Conservation (phyloP, 78 protist species). For the Guillardia theta region DNA sequence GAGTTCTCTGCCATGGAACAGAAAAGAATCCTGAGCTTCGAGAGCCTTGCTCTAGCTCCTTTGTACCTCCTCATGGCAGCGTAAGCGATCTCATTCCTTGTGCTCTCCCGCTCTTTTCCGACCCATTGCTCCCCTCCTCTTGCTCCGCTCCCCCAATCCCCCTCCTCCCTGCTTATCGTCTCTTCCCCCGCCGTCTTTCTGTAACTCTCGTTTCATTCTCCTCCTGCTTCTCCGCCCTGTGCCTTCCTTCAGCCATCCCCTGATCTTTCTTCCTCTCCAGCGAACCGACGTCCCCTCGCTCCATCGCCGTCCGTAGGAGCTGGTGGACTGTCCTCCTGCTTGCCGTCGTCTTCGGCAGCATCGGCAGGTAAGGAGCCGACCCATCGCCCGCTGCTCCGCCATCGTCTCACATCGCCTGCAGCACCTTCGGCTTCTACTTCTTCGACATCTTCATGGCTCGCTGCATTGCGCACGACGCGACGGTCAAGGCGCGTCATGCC, state of each 20-base stretch:
- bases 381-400: neutral
- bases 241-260: too few relatives aligned
- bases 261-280: too few relatives aligned
- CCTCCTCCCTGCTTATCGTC: too few relatives aligned
- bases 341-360: neutral
- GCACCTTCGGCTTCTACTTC: slow-evolving; percentile 1
- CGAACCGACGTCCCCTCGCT: too few relatives aligned
- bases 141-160: too few relatives aligned
- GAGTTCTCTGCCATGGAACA: neutral
- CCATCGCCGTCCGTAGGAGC: too few relatives aligned
- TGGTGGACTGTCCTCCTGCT: neutral
- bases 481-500: neutral
- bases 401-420: neutral
- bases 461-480: neutral
- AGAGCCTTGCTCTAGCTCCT: neutral
- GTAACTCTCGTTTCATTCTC: too few relatives aligned
- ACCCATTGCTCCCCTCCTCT: too few relatives aligned
- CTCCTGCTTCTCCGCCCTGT: too few relatives aligned
- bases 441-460: slow-evolving; percentile 7
- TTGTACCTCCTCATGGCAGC: neutral
- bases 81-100: neutral
- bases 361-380: neutral
- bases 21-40: neutral
- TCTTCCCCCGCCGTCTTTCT: too few relatives aligned
- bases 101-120: neutral